These are phyloP conservation scores for Plasmodium coatneyi DNA, from an alignment of 169 alveolate species.

Conservation along the genomic window DNA sequence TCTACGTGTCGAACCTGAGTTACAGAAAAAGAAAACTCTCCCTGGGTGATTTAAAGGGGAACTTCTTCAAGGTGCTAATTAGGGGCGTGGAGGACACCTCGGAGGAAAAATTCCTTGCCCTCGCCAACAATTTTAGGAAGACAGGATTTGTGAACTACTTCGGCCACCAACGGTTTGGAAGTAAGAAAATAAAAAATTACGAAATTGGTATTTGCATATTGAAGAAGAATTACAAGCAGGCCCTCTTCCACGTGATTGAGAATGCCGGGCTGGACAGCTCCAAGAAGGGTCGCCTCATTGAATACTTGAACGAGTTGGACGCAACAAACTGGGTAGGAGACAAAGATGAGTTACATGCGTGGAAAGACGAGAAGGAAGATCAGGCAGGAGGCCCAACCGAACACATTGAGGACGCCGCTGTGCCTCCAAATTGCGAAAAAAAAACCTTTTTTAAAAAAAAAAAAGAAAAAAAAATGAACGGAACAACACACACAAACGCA, in stretches of 20 bases:
- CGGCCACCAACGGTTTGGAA: conserved; percentile 96
- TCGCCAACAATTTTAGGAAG: conserved; percentile 83
- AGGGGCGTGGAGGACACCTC: conserved; percentile 81
- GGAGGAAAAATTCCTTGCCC: conserved; percentile 65
- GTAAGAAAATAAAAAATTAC: conserved; percentile 90
- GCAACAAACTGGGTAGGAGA: not conserved
- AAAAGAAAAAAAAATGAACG: not conserved
- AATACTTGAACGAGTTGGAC: conserved; percentile 20
- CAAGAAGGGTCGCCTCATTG: conserved; percentile 19
- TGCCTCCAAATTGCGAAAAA: conserved; percentile 8
- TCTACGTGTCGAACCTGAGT: conserved; percentile 87
- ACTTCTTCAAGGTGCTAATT: conserved; percentile 91
- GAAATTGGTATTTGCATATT: conserved; percentile 91
- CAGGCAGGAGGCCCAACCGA: not conserved
- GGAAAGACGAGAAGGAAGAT: conserved; percentile 50
- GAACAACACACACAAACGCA: not conserved
- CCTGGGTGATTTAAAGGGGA: conserved; percentile 93
- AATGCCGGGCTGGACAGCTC: conserved; percentile 72
- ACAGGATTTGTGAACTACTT: conserved; percentile 94
- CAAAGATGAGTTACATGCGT: not conserved
- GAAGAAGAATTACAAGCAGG: conserved; percentile 85
- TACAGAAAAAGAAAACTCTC: conserved; percentile 87
- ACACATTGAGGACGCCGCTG: not conserved
- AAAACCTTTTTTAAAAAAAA: not conserved
- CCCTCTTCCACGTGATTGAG: conserved; percentile 79